Base-by-base conservation (phyloP, 2,329 filamentous ascomycete genomes). In the Arthrobotrys iridis region DNA sequence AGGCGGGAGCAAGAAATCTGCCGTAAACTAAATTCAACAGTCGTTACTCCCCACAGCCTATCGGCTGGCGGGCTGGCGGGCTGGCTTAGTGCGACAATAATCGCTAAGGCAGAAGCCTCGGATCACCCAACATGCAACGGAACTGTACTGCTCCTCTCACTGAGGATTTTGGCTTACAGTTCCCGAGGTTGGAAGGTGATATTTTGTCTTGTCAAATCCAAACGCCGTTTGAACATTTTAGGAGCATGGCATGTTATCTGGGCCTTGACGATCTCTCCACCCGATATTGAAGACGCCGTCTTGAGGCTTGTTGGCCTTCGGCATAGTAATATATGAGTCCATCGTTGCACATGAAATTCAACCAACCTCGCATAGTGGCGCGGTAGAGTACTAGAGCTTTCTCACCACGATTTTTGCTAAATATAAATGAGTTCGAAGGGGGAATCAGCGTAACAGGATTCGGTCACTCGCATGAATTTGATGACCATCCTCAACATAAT, bases 121-220 rank as follows among this genome's bases (percentile, higher is more conserved):
- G 65, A 62, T 62, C 43, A 41, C 57, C 50, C 60, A 48, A 66
- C 43, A 60, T 68, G 64, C 64, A 59, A 60, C 64, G 43, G n/a
- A 45, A 22, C 28, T 52, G 58, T 35, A 26, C 60, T 52, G 26
- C 37, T 55, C 62, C 40, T 67, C 45, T 65, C 30, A 52, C 33
- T 15, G 30, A 30, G 20, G 24, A 41, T 24, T 57, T 24, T 73
- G 52, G 37, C 57, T 64, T 50, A n/a, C n/a, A 50, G 52, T 43
- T 37, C 60, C 70, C 70, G 70, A 74, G 40, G 60, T 55, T 57
- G 62, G 70, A 74, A 74, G 70, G 70, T 57, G 45, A 11, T 37
- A 67, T 74, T 62, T 48, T 26, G 2, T 22, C 41, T 46, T 26
- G 41, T 18, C 59, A 33, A 46, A 37, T 63, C n/a, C n/a, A n/a